These are phyloP conservation scores for Agaricus blazei DNA, from an alignment of 768 basidiomycete species.

Conservation along the genomic window DNA sequence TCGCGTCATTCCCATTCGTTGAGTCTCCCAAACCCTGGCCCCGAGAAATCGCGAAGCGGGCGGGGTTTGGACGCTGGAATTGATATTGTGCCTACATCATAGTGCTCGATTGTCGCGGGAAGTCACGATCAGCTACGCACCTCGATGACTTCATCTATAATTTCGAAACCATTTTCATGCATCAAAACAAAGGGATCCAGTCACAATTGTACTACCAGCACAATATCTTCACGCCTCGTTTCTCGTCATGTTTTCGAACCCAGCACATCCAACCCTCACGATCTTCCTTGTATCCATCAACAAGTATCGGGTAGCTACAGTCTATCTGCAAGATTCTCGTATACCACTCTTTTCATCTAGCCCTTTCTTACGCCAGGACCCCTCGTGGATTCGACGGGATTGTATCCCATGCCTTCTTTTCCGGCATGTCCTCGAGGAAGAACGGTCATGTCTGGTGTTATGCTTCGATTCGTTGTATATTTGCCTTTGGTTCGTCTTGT, in stretches of 20 bases:
- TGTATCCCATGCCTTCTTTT: slow-evolving; percentile 1
- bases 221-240: slow-evolving; percentile 18
- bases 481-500: background rate
- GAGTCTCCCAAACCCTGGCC: slow-evolving; percentile 4
- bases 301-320: background rate
- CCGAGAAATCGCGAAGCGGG: slow-evolving; percentile 23
- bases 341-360: slow-evolving; percentile 12
- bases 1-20: slow-evolving; percentile 27
- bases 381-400: background rate
- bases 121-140: slow-evolving; percentile 1
- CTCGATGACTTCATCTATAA: background rate
- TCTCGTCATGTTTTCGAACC: slow-evolving; percentile 30
- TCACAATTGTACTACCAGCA: slow-evolving; percentile 8
- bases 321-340: background rate
- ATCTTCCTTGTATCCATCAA: background rate
- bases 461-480: slow-evolving; percentile 2
- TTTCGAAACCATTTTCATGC: slow-evolving; percentile 4
- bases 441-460: background rate
- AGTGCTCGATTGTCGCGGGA: slow-evolving; percentile 6
- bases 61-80: slow-evolving; percentile 36
- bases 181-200: slow-evolving; percentile 3
- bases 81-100: slow-evolving; percentile 36
- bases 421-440: background rate
- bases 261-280: background rate
- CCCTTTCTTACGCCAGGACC: slow-evolving; percentile 12